These are phyloP conservation scores for Syzygium grande DNA, from an alignment of 345 rosid species.

Conservation along the genomic window DNA sequence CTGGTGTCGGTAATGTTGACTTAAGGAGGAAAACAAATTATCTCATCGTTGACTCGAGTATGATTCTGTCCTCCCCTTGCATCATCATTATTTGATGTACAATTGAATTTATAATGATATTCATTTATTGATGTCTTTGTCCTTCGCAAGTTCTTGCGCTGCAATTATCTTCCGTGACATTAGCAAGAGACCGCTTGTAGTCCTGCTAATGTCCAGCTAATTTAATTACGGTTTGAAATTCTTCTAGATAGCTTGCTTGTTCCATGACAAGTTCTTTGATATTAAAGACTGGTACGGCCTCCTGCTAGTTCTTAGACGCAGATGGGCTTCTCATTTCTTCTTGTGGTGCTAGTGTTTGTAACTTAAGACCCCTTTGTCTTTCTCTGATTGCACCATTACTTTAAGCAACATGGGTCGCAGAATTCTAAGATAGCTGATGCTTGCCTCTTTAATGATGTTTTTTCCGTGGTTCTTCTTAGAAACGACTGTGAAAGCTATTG, in stretches of 20 bases:
- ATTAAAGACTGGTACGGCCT: background rate
- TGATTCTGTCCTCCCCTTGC: slow-evolving; percentile 8
- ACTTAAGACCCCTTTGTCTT: background rate
- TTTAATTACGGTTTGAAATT: background rate
- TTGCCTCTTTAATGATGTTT: background rate
- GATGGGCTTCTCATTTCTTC: background rate
- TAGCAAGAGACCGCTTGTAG: background rate
- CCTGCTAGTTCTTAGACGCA: background rate
- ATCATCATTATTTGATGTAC: background rate
- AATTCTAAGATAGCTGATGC: background rate
- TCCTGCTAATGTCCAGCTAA: background rate
- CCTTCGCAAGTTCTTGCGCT: background rate
- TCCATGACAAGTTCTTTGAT: background rate
- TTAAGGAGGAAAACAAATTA: slow-evolving; percentile 87
- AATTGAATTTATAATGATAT: background rate
- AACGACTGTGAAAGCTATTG: slow-evolving; percentile 71
- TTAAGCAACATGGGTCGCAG: background rate
- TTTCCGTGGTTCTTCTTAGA: slow-evolving; percentile 21
- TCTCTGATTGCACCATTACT: background rate
- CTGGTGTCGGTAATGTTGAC: slow-evolving; percentile 99
- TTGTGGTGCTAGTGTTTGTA: background rate
- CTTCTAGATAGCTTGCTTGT: background rate
- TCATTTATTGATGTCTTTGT: background rate
- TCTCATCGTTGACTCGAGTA: slow-evolving; percentile 92
- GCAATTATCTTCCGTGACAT: background rate